Percentiles rank a stretch among this genome's conserved stretches.
Conservation (phyloP, 2,329 filamentous ascomycete genomes). For the Chalaropsis ovoidea region DNA sequence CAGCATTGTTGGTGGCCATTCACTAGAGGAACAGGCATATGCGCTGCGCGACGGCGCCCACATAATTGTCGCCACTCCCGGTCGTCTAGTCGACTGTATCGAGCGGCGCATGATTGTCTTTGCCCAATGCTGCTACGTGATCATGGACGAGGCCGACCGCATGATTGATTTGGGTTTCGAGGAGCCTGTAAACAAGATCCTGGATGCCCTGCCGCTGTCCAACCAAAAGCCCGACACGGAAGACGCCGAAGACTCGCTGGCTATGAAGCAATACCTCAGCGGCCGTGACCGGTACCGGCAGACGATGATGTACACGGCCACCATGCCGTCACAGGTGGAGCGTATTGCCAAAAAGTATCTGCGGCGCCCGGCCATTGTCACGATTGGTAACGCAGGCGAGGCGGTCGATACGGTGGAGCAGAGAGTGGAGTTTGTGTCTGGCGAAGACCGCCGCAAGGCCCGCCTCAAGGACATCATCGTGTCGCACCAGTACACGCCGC, state of each 20-base stretch:
- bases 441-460: constrained; percentile 95
- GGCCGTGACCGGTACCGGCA: constrained; percentile 76
- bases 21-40: constrained; percentile 85
- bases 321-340: constrained; percentile 87
- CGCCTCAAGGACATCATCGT: constrained; percentile 81
- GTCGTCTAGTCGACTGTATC: constrained; percentile 93
- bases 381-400: constrained; percentile 87
- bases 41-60: constrained; percentile 85
- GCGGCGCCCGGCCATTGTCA: constrained; percentile 82
- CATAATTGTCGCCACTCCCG: constrained; percentile 96
- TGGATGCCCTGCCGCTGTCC: constrained; percentile 79
- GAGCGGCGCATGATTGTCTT: constrained; percentile 85
- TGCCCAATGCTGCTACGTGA: constrained; percentile 93
- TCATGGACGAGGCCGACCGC: constrained; percentile 98
- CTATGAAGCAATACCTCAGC: constrained; percentile 73
- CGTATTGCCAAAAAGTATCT: constrained; percentile 96
- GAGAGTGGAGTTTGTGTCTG: constrained; percentile 78
- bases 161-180: constrained; percentile 99
- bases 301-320: constrained; percentile 99
- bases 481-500: constrained; percentile 68
- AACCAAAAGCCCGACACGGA: constrained; percentile 96
- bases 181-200: constrained; percentile 93
- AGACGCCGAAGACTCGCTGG: constrained; percentile 70
- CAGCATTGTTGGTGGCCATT: constrained; percentile 95
- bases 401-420: constrained; percentile 97